Conservation (phyloP, 192 early-diverging fungal genomes). For the Spinellus fusiger region DNA sequence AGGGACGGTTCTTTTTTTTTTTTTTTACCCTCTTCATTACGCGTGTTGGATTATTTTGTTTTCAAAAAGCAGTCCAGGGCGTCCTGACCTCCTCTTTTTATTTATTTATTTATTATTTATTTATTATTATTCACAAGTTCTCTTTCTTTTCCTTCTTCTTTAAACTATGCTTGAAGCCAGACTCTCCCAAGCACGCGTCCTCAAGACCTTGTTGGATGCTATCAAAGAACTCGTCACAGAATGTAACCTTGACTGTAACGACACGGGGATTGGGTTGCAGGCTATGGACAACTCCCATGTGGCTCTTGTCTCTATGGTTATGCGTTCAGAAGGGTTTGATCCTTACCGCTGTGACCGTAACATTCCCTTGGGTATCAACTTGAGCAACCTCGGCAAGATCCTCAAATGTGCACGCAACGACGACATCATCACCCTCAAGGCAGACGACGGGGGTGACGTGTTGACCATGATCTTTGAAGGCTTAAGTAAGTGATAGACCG, state of each 20-base stretch:
- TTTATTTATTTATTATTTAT: no score
- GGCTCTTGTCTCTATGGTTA: slow-evolving; percentile 82
- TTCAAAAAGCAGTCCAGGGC: no score
- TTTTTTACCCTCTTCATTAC: no score
- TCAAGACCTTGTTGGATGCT: slow-evolving; percentile 95
- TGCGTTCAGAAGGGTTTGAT: slow-evolving; percentile 77
- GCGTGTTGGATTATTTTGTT: no score
- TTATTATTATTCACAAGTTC: no score
- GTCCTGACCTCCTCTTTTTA: no score
- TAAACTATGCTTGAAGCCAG: slow-evolving; percentile 86
- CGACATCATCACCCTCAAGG: slow-evolving; percentile 88
- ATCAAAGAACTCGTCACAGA: slow-evolving; percentile 96
- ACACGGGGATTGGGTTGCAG: slow-evolving; percentile 91
- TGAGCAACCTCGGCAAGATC: slow-evolving; percentile 83
- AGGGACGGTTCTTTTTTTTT: no score
- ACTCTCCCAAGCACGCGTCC: slow-evolving; percentile 75
- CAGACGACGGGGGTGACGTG: slow-evolving; percentile 80
- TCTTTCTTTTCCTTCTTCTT: no score
- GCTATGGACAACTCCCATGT: slow-evolving; percentile 99
- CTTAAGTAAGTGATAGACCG: slow-evolving; percentile 36
- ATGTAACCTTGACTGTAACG: slow-evolving; percentile 96
- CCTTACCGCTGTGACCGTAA: slow-evolving; percentile 89
- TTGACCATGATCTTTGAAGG: slow-evolving; percentile 74
- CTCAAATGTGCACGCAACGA: slow-evolving; percentile 90
- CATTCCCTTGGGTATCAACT: slow-evolving; percentile 85